Conservation (phyloP, 2,329 filamentous ascomycete species). For the Paracoccidioides brasiliensis region DNA sequence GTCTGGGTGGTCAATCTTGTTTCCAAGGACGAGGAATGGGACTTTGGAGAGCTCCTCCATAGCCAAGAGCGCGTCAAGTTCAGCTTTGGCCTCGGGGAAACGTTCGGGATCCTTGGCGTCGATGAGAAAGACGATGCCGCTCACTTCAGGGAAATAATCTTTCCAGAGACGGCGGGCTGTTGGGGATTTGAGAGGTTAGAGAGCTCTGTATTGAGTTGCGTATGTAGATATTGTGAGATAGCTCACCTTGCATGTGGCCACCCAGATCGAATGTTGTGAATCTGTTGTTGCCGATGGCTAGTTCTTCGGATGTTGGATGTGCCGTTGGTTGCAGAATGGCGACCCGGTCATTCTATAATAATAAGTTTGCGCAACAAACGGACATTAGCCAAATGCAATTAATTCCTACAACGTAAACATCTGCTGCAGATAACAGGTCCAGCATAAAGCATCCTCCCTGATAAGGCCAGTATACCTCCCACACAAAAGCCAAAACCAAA, state of each 20-base stretch:
- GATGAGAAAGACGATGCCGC: slow-evolving; percentile 93
- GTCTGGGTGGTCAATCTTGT: slow-evolving; percentile 98
- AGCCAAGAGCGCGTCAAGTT: slow-evolving; percentile 84
- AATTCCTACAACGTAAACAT: not conserved
- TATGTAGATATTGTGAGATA: slow-evolving; percentile 14
- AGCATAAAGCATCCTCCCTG: not conserved
- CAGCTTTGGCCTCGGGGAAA: slow-evolving; percentile 85
- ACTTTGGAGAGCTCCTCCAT: slow-evolving; percentile 97
- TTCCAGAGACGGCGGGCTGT: slow-evolving; percentile 85
- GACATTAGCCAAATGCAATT: slow-evolving; percentile 8
- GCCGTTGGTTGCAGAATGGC: slow-evolving; percentile 82
- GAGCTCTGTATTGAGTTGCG: not conserved
- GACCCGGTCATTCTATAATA: slow-evolving; percentile 74
- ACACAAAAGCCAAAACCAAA: not conserved
- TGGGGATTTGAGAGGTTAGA: not conserved
- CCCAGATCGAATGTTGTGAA: slow-evolving; percentile 92
- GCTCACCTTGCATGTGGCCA: slow-evolving; percentile 75
- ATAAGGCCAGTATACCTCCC: not conserved
- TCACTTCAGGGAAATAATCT: slow-evolving; percentile 93
- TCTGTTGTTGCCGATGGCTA: slow-evolving; percentile 82
- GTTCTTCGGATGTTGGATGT: slow-evolving; percentile 85
- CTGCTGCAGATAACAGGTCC: not conserved
- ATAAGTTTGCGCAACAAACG: slow-evolving; percentile 4
- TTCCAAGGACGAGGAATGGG: slow-evolving; percentile 88
- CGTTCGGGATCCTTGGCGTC: slow-evolving; percentile 96